Evolutionary conservation across 768 basidiomycete genomes (phyloP).

Genomic region (Butyriboletus loyo): DNA sequence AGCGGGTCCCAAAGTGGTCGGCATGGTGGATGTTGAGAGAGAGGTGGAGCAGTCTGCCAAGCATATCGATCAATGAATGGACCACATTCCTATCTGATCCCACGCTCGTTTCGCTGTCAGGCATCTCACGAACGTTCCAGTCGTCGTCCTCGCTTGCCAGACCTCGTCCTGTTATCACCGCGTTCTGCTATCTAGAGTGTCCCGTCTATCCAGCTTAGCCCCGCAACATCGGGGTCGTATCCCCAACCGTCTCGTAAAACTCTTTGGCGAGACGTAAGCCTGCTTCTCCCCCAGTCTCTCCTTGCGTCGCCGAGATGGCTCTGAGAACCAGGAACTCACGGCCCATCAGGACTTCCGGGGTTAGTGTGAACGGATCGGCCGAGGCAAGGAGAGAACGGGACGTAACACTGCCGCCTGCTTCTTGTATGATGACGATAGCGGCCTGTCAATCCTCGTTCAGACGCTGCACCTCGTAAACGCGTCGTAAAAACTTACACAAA

Average conservation of each 20-base stretch:
- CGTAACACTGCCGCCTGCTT: slow-evolving; percentile 80
- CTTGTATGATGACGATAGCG: slow-evolving; percentile 84
- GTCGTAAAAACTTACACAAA: slow-evolving; percentile 49
- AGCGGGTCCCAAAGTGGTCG: slow-evolving; percentile 28
- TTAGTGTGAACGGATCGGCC: slow-evolving; percentile 51
- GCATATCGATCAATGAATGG: background rate
- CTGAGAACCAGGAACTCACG: slow-evolving; percentile 78
- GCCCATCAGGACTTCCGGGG: slow-evolving; percentile 67
- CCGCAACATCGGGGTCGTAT: slow-evolving; percentile 49
- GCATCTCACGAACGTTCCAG: slow-evolving; percentile 4
- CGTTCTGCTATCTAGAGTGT: slow-evolving; percentile 2
- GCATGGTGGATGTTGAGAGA: slow-evolving; percentile 26
- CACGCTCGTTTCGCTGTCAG: background rate
- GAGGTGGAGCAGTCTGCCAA: background rate
- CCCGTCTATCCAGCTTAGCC: background rate
- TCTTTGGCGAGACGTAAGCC: slow-evolving; percentile 79
- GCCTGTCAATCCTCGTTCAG: slow-evolving; percentile 41
- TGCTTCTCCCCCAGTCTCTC: slow-evolving; percentile 61
- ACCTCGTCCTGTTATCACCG: too few relatives aligned
- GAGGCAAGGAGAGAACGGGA: slow-evolving; percentile 48
- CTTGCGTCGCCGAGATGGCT: slow-evolving; percentile 55
- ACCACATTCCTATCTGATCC: background rate
- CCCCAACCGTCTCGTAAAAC: slow-evolving; percentile 76
- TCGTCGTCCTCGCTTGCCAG: too few relatives aligned
- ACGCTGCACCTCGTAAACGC: background rate